Evolutionary conservation across 2,329 filamentous ascomycete species (phyloP), one percentile per base, ranked within the genome.

Genomic region (Chaetomium olivaceum): DNA sequence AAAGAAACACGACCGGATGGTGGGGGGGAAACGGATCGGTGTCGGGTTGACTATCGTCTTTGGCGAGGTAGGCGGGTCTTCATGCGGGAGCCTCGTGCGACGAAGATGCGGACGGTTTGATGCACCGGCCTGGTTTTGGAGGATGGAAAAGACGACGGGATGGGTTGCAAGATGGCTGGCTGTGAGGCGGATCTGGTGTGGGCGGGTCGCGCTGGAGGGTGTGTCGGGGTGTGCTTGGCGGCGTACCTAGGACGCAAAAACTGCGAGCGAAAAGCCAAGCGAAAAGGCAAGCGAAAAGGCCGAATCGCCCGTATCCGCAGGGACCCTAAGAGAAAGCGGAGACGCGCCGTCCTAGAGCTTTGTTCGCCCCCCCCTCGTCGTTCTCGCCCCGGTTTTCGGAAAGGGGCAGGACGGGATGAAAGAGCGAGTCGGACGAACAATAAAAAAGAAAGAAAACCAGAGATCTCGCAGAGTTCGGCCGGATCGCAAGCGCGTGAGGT

Each of bases 281-380:
- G 46, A 66, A 69, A 62, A 62, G 64, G 50, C 65, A 54, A 58
- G 57, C 61, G 46, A 66, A 69, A 62, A 62, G 64, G 50, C 65
- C 54, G 48, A 63, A 48, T 60, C 7, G 58, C 66, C 65, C 65
- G 61, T 61, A 61, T 63, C 63, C 58, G 54, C 54, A 50, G 57
- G 61, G 39, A 48, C 54, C 58, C 55, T 55, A 29, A 51, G 58
- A 31, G 61, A 59, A 67, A 67, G 63, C 65, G 67, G 65, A 66
- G 63, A 57, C 63, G 51, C 52, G 43, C 51, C 9, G 63, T 48
- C 4, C 21, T 55, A 14, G 43, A 60, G 56, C 51, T 64, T 66
- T 64, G 58, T 64, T 68, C 58, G 50, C 29, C 58, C 58, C 67
- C 46, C 67, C 25, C 52, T 58, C 48, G 55, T 64, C 43, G 31